A percentile compares a stretch with the other conserved stretches of the same genome.
phyloP scores from a whole-genome alignment of 2,329 filamentous ascomycete species.

The Alternaria gaisen region DNA sequence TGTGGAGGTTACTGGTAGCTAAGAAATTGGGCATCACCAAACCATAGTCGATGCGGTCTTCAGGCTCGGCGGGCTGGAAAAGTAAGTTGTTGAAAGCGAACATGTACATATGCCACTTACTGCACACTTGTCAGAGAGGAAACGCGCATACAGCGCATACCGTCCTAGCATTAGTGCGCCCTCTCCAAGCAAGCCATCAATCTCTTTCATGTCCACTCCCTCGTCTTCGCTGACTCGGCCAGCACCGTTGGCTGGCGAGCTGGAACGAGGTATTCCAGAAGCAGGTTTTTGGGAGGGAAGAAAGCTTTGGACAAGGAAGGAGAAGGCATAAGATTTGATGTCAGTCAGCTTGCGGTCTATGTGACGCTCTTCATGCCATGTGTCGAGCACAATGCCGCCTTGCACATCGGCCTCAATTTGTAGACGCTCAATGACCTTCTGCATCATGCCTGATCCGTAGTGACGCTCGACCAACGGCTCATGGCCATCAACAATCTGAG shows the following conservation, averaged over 20 bases:
- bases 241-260: constrained; percentile 71
- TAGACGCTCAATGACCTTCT: constrained; percentile 87
- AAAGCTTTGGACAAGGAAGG: constrained; percentile 95
- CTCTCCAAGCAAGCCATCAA: constrained; percentile 87
- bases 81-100: constrained; percentile 23
- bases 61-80: constrained; percentile 39
- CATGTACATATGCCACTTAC: constrained; percentile 59
- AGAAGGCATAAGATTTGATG: constrained; percentile 97
- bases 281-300: constrained; percentile 72
- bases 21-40: constrained; percentile 78
- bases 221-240: constrained; percentile 84
- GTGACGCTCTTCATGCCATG: constrained; percentile 88
- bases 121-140: constrained; percentile 85
- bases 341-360: constrained; percentile 90
- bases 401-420: constrained; percentile 96
- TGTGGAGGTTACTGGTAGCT: constrained; percentile 77
- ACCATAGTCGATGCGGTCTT: constrained; percentile 64
- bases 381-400: constrained; percentile 93
- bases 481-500: constrained; percentile 93
- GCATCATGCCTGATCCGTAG: constrained; percentile 93
- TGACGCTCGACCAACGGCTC: constrained; percentile 91
- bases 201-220: constrained; percentile 93
- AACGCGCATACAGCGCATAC: constrained; percentile 92
- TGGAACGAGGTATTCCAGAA: constrained; percentile 72
- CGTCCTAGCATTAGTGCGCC: constrained; percentile 90